Conservation (phyloP, 73 alveolate genomes). For the Stentor roeselii region DNA sequence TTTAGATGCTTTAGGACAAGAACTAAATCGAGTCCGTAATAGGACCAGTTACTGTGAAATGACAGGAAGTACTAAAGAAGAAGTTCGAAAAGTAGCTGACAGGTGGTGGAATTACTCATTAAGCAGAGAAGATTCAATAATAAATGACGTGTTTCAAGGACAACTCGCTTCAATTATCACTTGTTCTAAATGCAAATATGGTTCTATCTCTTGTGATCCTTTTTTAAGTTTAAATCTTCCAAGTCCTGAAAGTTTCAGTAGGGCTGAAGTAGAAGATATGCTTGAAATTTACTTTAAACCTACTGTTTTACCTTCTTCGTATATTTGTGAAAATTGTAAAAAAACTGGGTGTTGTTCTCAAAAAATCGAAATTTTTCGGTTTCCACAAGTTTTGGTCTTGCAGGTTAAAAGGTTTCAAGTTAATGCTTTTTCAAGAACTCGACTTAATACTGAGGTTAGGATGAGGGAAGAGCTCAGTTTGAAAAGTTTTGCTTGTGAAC, state of each 20-base stretch:
- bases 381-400: slow-evolving; percentile 51
- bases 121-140: slow-evolving; percentile 60
- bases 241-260: not conserved
- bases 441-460: slow-evolving; percentile 44
- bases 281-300: not conserved
- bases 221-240: slow-evolving; percentile 35
- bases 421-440: slow-evolving; percentile 47
- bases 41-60: slow-evolving; percentile 46
- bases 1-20: slow-evolving; percentile 54
- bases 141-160: slow-evolving; percentile 72
- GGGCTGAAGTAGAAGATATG: not conserved
- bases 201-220: slow-evolving; percentile 69
- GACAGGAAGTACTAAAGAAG: slow-evolving; percentile 35
- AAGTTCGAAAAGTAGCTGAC: slow-evolving; percentile 37
- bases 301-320: slow-evolving; percentile 21
- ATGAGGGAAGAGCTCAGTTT: slow-evolving; percentile 27
- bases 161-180: slow-evolving; percentile 55
- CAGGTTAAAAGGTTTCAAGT: slow-evolving; percentile 57
- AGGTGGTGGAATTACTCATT: slow-evolving; percentile 72
- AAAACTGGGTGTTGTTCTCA: slow-evolving; percentile 33
- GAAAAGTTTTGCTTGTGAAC: not conserved
- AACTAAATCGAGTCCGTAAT: slow-evolving; percentile 42
- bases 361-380: slow-evolving; percentile 41
- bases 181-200: slow-evolving; percentile 53
- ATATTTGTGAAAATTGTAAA: slow-evolving; percentile 57